phyloP scores from a whole-genome alignment of 352 stramenopile species.

The Globisporangium spinosum region DNA sequence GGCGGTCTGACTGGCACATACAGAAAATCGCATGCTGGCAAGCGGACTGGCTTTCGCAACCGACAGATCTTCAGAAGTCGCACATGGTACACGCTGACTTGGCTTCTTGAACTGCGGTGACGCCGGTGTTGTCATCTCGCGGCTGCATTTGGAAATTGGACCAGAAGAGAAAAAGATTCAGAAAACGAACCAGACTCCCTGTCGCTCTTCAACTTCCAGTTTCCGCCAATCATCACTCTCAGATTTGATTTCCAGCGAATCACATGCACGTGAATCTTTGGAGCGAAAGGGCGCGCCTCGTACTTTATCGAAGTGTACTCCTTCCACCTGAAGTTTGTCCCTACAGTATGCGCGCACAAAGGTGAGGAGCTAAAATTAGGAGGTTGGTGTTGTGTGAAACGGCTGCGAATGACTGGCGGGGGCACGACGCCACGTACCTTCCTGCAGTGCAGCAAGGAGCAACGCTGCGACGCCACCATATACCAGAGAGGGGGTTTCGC shows the following conservation, averaged over 20 bases:
- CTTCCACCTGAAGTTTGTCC: conserved; percentile 1
- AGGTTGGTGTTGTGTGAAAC: not conserved
- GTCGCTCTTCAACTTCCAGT: not conserved
- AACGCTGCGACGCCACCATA: not conserved
- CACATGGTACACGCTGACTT: not conserved
- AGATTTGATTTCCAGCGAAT: conserved; percentile 1
- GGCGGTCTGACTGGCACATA: not conserved
- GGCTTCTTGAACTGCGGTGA: not conserved
- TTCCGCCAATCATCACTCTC: conserved; percentile 2
- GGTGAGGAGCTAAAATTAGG: conserved; percentile 10
- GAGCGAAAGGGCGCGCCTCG: conserved; percentile 19
- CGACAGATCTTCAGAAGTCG: not conserved
- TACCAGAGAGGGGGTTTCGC: not conserved
- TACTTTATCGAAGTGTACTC: not conserved
- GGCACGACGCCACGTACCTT: conserved; percentile 12
- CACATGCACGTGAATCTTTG: not conserved
- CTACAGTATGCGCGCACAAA: not conserved
- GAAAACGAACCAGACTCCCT: conserved; percentile 6
- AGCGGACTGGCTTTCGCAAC: not conserved
- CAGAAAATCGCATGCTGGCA: not conserved
- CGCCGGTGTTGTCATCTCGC: conserved; percentile 8
- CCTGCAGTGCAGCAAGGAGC: not conserved
- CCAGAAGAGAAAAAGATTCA: conserved; percentile 14
- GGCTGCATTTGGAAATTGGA: not conserved
- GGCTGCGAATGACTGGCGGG: conserved; percentile 9